A percentile compares a stretch with the other conserved stretches of the same genome.
Conservation (phyloP, 371 early-diverging fungal species). For the Caulochytrium protostelioides region DNA sequence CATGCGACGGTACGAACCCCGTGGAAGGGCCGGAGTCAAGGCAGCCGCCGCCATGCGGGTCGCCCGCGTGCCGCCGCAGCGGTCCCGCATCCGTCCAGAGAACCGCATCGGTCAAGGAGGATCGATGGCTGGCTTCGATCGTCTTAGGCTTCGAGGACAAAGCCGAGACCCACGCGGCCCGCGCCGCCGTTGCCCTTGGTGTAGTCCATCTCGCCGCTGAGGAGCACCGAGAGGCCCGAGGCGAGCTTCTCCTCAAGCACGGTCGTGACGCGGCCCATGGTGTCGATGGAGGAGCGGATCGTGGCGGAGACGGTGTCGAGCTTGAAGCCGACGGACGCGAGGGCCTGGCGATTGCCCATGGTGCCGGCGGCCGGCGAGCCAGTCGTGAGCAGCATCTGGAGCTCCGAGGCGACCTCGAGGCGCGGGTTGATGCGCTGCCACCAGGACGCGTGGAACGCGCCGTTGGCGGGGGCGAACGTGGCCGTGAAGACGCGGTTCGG, state of each 20-base stretch:
- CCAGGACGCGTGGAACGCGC: slow-evolving; percentile 65
- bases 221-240: slow-evolving; percentile 71
- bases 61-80: too few species aligned
- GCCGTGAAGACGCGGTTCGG: slow-evolving; percentile 46
- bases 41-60: too few species aligned
- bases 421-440: slow-evolving; percentile 77
- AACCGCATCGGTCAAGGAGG: too few species aligned
- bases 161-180: slow-evolving; percentile 17
- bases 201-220: slow-evolving; percentile 84
- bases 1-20: too few species aligned
- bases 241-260: slow-evolving; percentile 86
- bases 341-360: slow-evolving; percentile 57
- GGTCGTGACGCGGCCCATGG: slow-evolving; percentile 61
- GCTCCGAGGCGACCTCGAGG: slow-evolving; percentile 80
- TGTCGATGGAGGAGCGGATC: slow-evolving; percentile 75
- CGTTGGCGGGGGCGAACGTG: slow-evolving; percentile 50
- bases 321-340: slow-evolving; percentile 84
- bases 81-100: too few species aligned
- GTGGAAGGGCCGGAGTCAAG: too few species aligned
- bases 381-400: slow-evolving; percentile 43
- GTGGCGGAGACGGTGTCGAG: slow-evolving; percentile 79
- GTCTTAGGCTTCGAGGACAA: slow-evolving; percentile 11
- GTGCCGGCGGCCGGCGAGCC: slow-evolving; percentile 20
- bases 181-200: slow-evolving; percentile 39
- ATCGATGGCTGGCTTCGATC: too few species aligned